Base-by-base conservation (phyloP, 1,139 yeast species). In the Suhomyces kunorum region DNA sequence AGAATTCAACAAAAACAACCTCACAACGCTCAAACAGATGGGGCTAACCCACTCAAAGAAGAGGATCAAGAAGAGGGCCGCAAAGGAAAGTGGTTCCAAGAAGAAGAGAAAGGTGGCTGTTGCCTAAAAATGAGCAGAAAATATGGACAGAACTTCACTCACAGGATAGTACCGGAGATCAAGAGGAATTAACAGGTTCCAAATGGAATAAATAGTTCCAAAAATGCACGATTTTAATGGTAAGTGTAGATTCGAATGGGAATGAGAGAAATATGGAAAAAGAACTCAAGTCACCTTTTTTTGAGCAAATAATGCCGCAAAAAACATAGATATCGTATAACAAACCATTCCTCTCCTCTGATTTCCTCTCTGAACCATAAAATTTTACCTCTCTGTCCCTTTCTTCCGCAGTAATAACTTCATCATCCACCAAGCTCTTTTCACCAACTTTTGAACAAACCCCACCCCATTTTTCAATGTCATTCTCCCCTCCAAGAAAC, bases 1-100 rank as follows among this genome's bases (percentile, higher is more conserved):
- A 9, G 45, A 72, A 66, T 45, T 73, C 72, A 46, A 60, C 51
- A 63, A 68, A 30, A 47, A 47, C 0, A 68, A 83, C 41, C 63
- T 71, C 44, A 47, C 46, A 0, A 35, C 40, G 8, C 55, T 20
- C 59, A 63, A 15, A 19, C 14, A 12, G 8, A 22, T 28, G 38
- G 41, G 42, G 8, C 18, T 44, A 23, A 37, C 40, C 16, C 48
- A 47, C 23, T 38, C 51, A 30, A 55, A 51, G 45, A 49, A 53
- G 44, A 30, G 43, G 36, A 29, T 8, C 25, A 39, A 43, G 14
- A 35, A 38, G 40, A 28, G 26, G 19, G 22, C 16, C 16, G 34
- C 35, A 25, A 20, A 27, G 13, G 30, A 18, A 5, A 26, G 14
- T 9, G 30, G 12, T 8, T n/a, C 20, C 14, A 31, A 28, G 13